These are phyloP conservation scores for Thymus mandschuricus DNA, from an alignment of 257 asterid genomes.

Conservation along the genomic window DNA sequence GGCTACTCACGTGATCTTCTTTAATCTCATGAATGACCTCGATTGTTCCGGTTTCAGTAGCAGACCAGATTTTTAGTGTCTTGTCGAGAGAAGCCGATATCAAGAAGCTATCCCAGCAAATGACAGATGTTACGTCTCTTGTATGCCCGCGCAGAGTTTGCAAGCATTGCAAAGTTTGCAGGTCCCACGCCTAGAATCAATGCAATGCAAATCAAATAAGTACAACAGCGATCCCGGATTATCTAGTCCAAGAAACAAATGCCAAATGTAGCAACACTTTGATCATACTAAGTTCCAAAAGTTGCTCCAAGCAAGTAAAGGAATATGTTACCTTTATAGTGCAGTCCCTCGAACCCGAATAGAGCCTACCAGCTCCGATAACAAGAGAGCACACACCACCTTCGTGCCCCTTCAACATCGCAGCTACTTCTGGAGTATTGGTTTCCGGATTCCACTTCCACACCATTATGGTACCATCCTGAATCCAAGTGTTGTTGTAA, in stretches of 20 bases:
- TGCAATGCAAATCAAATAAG: background rate
- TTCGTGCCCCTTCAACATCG: conserved; percentile 47
- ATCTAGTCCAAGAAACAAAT: background rate
- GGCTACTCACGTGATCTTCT: conserved; percentile 44
- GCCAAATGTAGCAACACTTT: background rate
- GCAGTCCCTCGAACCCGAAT: conserved; percentile 58
- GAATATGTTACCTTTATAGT: conserved; percentile 48
- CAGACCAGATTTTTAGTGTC: conserved; percentile 50
- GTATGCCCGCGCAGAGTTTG: conserved; percentile 56
- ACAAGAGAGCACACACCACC: conserved; percentile 48
- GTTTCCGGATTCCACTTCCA: conserved; percentile 49
- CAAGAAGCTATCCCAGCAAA: conserved; percentile 60
- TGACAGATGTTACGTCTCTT: conserved; percentile 48
- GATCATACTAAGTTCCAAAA: background rate
- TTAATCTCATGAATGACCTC: conserved; percentile 42
- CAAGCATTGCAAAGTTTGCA: conserved; percentile 55
- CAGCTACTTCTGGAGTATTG: conserved; percentile 35
- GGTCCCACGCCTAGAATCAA: conserved; percentile 59
- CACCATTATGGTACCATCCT: conserved; percentile 65
- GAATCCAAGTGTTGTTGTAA: conserved; percentile 21
- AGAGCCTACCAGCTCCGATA: conserved; percentile 52
- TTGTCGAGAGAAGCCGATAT: conserved; percentile 68
- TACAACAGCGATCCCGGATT: no score
- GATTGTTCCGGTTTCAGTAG: conserved; percentile 44
- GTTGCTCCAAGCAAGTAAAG: background rate